Evolutionary conservation across 805 yeast species (phyloP).

Genomic region (Monosporozyma solicola): DNA sequence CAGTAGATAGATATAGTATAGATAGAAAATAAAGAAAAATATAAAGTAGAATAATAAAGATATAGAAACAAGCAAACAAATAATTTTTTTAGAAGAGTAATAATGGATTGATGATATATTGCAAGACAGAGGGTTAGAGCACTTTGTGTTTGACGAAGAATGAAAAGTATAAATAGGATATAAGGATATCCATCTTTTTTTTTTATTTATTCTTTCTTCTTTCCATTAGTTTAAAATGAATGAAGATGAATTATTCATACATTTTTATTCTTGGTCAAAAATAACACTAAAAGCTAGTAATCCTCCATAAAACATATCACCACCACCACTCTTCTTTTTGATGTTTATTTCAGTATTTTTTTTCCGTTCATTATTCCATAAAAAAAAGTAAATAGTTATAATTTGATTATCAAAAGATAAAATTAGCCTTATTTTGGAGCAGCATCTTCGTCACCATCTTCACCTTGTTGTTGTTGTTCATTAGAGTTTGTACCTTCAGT

Average conservation of each 20-base stretch:
- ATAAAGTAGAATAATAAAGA: background rate
- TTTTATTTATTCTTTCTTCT: no score
- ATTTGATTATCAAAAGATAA: background rate
- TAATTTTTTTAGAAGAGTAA: background rate
- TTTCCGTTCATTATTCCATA: background rate
- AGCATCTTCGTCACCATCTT: conserved; percentile 17
- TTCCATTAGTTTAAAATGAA: no score
- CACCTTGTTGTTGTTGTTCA: conserved; percentile 1
- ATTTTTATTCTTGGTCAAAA: no score
- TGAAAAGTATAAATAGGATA: background rate
- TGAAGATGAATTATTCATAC: no score
- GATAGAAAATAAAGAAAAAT: background rate
- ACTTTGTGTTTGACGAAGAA: no score
- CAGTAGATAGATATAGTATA: background rate
- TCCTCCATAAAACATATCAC: no score
- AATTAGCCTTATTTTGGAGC: conserved; percentile 19
- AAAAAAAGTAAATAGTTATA: background rate
- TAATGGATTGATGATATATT: background rate
- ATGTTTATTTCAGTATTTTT: background rate
- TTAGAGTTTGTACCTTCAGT: conserved; percentile 1
- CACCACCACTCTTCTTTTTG: no score
- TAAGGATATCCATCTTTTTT: background rate
- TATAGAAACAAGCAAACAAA: background rate
- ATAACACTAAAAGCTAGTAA: no score
- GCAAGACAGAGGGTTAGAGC: background rate